Evolutionary conservation across 2,329 filamentous ascomycete species (phyloP).

Genomic region (Sphaerulina musiva): DNA sequence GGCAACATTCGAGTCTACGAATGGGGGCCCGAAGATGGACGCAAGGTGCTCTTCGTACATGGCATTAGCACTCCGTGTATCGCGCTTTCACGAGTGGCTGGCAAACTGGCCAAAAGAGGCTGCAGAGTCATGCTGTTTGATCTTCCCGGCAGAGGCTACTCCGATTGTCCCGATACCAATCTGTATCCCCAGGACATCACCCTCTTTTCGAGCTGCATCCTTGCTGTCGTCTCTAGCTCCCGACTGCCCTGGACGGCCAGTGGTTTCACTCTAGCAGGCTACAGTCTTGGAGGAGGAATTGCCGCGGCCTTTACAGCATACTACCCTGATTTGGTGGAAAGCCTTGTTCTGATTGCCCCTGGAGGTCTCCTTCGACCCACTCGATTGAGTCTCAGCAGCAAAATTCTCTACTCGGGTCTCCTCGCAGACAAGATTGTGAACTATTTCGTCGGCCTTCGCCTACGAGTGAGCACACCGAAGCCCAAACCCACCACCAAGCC

Average conservation of each 20-base stretch:
- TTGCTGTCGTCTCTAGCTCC: conserved; percentile 64
- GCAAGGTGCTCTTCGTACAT: conserved; percentile 69
- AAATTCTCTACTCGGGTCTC: conserved; percentile 57
- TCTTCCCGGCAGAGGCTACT: conserved; percentile 71
- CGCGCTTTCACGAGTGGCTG: conserved; percentile 59
- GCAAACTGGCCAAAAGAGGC: conserved; percentile 57
- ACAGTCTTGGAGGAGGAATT: conserved; percentile 73
- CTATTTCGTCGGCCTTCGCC: conserved; percentile 41
- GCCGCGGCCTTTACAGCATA: conserved; percentile 62
- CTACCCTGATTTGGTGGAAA: conserved; percentile 61
- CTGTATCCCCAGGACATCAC: conserved; percentile 65
- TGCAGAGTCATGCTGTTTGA: conserved; percentile 77
- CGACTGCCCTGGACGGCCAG: conserved; percentile 53
- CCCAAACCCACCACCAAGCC: background rate
- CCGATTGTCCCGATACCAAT: conserved; percentile 60
- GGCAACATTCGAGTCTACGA: conserved; percentile 70
- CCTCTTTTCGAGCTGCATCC: conserved; percentile 66
- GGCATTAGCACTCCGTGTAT: conserved; percentile 75
- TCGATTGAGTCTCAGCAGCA: conserved; percentile 56
- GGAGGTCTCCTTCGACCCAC: conserved; percentile 64
- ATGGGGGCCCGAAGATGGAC: conserved; percentile 66
- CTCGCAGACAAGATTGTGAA: conserved; percentile 54
- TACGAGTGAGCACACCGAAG: conserved; percentile 18
- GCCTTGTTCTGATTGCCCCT: conserved; percentile 70
- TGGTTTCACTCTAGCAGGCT: conserved; percentile 67